Percentiles rank a stretch among this genome's conserved stretches.
phyloP scores from a whole-genome alignment of 2,329 filamentous ascomycete species.

The Exophiala sideris region DNA sequence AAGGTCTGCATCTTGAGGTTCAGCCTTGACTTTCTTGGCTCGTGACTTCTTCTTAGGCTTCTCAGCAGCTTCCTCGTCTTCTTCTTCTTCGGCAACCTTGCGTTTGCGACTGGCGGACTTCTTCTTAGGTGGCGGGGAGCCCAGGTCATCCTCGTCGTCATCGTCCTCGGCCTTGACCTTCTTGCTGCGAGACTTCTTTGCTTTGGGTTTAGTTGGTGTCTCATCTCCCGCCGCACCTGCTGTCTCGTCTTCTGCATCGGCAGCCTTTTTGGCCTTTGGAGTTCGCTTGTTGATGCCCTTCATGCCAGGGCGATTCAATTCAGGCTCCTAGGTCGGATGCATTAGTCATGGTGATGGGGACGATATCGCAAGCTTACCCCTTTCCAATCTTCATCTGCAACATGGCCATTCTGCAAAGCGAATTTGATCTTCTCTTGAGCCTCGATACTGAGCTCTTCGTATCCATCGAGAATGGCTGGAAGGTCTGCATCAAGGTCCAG shows the following conservation, averaged over 20 bases:
- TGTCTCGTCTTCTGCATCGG: slow-evolving; percentile 33
- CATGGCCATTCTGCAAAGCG: slow-evolving; percentile 72
- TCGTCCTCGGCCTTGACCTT: slow-evolving; percentile 32
- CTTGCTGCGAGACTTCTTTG: slow-evolving; percentile 23
- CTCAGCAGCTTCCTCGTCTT: slow-evolving; percentile 25
- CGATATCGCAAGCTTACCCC: slow-evolving; percentile 58
- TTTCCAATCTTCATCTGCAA: slow-evolving; percentile 82
- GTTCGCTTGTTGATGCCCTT: slow-evolving; percentile 57
- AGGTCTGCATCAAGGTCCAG: slow-evolving; percentile 44
- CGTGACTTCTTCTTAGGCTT: slow-evolving; percentile 35
- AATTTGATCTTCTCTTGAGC: slow-evolving; percentile 69
- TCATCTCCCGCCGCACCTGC: slow-evolving; percentile 24
- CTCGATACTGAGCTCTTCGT: slow-evolving; percentile 68
- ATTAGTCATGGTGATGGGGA: slow-evolving; percentile 7
- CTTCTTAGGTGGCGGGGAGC: slow-evolving; percentile 6
- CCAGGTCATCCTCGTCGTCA: slow-evolving; percentile 22
- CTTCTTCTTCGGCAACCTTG: slow-evolving; percentile 30
- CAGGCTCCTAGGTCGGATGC: slow-evolving; percentile 58
- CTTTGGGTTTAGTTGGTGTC: slow-evolving; percentile 23
- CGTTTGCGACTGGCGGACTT: slow-evolving; percentile 8
- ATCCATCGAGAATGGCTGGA: slow-evolving; percentile 71
- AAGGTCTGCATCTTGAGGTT: slow-evolving; percentile 10
- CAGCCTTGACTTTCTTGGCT: slow-evolving; percentile 49
- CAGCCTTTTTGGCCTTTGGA: slow-evolving; percentile 34
- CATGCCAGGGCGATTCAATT: slow-evolving; percentile 67